Base-by-base conservation (phyloP, 2,329 filamentous ascomycete species). In the Sphaerulina populicola region DNA sequence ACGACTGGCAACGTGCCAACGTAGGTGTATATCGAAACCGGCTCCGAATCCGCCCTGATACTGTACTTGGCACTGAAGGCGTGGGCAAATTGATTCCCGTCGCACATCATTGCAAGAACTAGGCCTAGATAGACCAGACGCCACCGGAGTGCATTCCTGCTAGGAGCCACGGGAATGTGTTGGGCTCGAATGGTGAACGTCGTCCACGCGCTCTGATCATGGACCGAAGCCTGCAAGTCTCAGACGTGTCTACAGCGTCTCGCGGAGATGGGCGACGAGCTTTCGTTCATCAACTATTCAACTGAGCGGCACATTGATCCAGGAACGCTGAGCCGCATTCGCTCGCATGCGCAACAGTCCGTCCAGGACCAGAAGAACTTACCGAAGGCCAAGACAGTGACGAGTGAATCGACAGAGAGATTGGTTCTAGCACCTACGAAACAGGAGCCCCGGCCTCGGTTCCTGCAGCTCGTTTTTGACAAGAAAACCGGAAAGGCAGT, bases 221-320 rank as follows among this genome's bases (percentile, higher is more conserved):
- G 46, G 46, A 48, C 21, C 21, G 21, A 15, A 48, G 30, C 27
- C 38, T n/a, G n/a, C n/a, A n/a, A n/a, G n/a, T n/a, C n/a, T n/a
- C n/a, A 15, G 29, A 42, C 30, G 46, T 37, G 38, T 36, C 46
- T 29, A 12, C 40, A 15, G 38, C 46, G 38, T 27, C 37, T 29
- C n/a, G 35, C n/a, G 30, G 47, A 66, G 57, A 53, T 53, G 51
- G 46, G 36, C 9, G 55, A 57, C 41, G 51, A 56, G 14, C 47
- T 56, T 31, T 43, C 52, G 21, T 51, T 56, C 42, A 58, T 58
- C 43, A 53, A 40, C 43, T 58, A 51, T 40, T 51, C 48, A 11
- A 54, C 46, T 14, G 37, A 51, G 23, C 53, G 52, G 23, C 49
- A 56, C 38, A 49, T 58, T 27, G 54, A 56, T 40, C 35, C 46